phyloP scores from a whole-genome alignment of 1,139 yeast species.

The Kluyveromyces marxianus region DNA sequence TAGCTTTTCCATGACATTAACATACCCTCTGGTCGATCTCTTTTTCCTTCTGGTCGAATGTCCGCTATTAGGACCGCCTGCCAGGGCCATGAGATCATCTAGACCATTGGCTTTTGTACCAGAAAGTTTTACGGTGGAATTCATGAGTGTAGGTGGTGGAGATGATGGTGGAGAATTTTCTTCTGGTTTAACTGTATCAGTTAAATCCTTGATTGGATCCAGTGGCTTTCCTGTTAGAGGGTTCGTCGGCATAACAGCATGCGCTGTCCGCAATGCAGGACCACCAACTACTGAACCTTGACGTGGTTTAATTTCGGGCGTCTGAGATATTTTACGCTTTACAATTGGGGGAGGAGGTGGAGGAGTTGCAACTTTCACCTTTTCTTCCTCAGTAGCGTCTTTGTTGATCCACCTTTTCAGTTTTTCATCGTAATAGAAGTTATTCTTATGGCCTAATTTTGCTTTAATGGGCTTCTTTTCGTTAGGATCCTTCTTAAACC shows the following conservation, averaged over 20 bases:
- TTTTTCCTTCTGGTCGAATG: conserved; percentile 41
- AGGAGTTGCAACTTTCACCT: conserved; percentile 49
- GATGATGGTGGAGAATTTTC: conserved; percentile 15
- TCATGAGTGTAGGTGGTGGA: conserved; percentile 7
- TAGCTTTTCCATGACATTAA: conserved; percentile 58
- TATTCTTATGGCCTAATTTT: conserved; percentile 73
- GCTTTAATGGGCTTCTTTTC: conserved; percentile 75
- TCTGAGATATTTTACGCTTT: conserved; percentile 32
- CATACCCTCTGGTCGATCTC: conserved; percentile 59
- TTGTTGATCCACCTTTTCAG: conserved; percentile 83
- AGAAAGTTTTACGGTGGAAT: conserved; percentile 16
- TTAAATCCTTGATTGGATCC: conserved; percentile 12
- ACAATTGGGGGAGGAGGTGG: conserved; percentile 68
- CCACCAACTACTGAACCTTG: conserved; percentile 26
- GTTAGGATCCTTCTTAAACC: conserved; percentile 43
- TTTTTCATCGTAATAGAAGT: conserved; percentile 74
- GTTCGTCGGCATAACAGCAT: conserved; percentile 25
- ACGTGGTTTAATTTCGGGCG: conserved; percentile 32
- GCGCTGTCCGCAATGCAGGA: conserved; percentile 20
- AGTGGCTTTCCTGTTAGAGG: conserved; percentile 24
- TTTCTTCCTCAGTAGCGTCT: conserved; percentile 64
- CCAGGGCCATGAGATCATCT: conserved; percentile 55
- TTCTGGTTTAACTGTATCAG: conserved; percentile 10
- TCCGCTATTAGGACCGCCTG: conserved; percentile 26
- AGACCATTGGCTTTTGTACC: conserved; percentile 40